Evolutionary conservation across 495 filamentous ascomycete genomes (phyloP).

Genomic region (Jackrogersella multiformis): DNA sequence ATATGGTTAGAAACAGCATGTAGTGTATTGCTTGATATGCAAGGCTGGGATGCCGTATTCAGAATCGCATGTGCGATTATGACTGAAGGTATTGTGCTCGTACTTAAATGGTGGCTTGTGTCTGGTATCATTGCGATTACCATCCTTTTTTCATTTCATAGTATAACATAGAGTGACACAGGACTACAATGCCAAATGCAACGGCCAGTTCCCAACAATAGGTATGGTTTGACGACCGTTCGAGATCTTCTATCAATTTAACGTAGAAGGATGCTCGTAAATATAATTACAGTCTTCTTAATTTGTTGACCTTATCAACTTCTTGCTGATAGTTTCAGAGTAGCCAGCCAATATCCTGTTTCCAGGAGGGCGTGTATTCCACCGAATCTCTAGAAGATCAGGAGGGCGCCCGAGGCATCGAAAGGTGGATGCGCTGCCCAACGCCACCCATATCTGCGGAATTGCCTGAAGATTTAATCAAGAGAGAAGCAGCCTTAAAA

Average conservation of each 20-base stretch:
- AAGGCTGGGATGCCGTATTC: slow-evolving; percentile 24
- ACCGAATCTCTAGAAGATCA: slow-evolving; percentile 28
- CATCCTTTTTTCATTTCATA: slow-evolving; percentile 7
- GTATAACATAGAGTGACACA: background rate
- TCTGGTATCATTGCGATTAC: background rate
- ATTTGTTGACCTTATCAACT: slow-evolving; percentile 3
- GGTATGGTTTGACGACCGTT: slow-evolving; percentile 18
- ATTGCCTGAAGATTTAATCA: slow-evolving; percentile 7
- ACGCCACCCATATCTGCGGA: slow-evolving; percentile 28
- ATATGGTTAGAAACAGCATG: slow-evolving; percentile 14
- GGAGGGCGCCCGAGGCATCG: slow-evolving; percentile 28
- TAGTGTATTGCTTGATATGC: slow-evolving; percentile 2
- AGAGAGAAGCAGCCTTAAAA: background rate
- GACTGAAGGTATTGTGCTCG: slow-evolving; percentile 3
- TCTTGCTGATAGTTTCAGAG: slow-evolving; percentile 9
- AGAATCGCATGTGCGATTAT: slow-evolving; percentile 39
- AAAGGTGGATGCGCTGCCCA: slow-evolving; percentile 38
- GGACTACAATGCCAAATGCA: slow-evolving; percentile 32
- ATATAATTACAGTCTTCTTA: background rate
- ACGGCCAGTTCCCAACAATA: slow-evolving; percentile 23
- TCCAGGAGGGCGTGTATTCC: slow-evolving; percentile 39
- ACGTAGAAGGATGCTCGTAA: background rate
- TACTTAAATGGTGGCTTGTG: background rate
- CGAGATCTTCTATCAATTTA: slow-evolving; percentile 2
- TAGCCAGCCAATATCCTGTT: slow-evolving; percentile 24